A percentile compares a stretch with the other conserved stretches of the same genome.
Conservation (phyloP, 2,329 filamentous ascomycete genomes). For the Ophiocordyceps robertsii region DNA sequence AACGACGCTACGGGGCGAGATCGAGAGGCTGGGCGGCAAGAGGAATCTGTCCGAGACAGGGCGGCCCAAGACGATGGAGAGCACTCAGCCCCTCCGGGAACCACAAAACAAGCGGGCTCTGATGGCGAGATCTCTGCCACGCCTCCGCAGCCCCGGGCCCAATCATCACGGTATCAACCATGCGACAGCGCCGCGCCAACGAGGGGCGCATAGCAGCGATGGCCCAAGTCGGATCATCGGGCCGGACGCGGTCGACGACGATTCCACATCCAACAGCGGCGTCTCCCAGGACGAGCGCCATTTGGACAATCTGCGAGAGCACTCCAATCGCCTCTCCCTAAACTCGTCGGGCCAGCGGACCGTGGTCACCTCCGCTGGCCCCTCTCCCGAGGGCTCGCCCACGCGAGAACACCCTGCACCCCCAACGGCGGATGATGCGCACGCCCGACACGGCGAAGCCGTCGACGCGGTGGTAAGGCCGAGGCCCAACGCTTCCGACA, state of each 20-base stretch:
- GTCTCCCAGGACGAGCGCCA: conserved; percentile 45
- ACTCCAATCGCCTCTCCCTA: conserved; percentile 42
- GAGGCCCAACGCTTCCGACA: conserved; percentile 39
- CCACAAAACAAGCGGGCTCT: conserved; percentile 32
- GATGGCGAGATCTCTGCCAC: conserved; percentile 33
- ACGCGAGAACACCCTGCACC: conserved; percentile 32
- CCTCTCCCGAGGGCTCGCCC: conserved; percentile 44
- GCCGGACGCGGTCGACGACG: conserved; percentile 27
- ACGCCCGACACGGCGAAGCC: conserved; percentile 9
- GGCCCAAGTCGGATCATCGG: conserved; percentile 6
- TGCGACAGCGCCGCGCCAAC: not conserved
- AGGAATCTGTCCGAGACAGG: conserved; percentile 48
- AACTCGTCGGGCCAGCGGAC: conserved; percentile 49
- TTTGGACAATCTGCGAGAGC: conserved; percentile 43
- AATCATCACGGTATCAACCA: conserved; percentile 1
- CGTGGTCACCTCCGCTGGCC: conserved; percentile 42
- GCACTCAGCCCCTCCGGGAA: conserved; percentile 17
- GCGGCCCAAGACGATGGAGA: conserved; percentile 29
- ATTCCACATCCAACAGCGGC: conserved; percentile 43
- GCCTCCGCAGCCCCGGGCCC: conserved; percentile 15
- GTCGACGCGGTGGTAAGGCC: conserved; percentile 21
- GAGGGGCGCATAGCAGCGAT: conserved; percentile 2
- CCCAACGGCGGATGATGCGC: conserved; percentile 6
- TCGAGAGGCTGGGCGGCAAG: conserved; percentile 56
- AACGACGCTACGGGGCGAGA: conserved; percentile 51